Evolutionary conservation across 805 yeast species (phyloP), one percentile per base, ranked within the genome.

Genomic region (Barnettozyma populi): DNA sequence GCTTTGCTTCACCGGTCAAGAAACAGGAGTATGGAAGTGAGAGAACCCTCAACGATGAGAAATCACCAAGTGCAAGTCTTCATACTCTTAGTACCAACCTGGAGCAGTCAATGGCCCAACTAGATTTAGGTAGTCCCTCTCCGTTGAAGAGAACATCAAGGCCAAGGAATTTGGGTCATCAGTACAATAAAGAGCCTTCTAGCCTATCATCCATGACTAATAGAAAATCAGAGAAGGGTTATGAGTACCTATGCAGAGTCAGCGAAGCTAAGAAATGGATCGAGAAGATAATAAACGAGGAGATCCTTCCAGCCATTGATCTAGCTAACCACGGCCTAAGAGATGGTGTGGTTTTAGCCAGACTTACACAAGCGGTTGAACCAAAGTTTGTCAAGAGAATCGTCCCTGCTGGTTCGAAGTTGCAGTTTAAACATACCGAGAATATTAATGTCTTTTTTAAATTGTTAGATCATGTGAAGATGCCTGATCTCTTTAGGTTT

Each of bases 361-460:
- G 86, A 59, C 65, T 92, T 37, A 82, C 95, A 8, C 78, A 80
- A 55, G 75, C 72, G 2, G 80, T 94, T 46, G 79, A 84, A 41
- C 92, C 97, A 0, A 74, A 78, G 0, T 68, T 77, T 45, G 81
- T 81, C 43, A 69, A 72, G 54, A 64, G 78, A 63, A 62, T 85
- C 10, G 71, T 74, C 14, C 80, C 80, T 34, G 68, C 77, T 57
- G 79, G 79, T 43, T 76, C 75, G 56, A 86, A 72, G 54, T 72
- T 90, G 36, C 90, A 89, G 62, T 94, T 88, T 71, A 81, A 86
- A 52, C 96, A 89, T 64, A 88, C 96, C 0, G 97, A 94, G 61
- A 94, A 94, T 62, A 92, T 94, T 61, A 88, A 89, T 57, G 73
- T 81, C 20, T 90, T 92, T 63, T 84, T 92, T 62, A 71, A 75